These are phyloP conservation scores for Pseudogymnoascus sp. DNA, from an alignment of 2,329 filamentous ascomycete species.

Conservation along the genomic window DNA sequence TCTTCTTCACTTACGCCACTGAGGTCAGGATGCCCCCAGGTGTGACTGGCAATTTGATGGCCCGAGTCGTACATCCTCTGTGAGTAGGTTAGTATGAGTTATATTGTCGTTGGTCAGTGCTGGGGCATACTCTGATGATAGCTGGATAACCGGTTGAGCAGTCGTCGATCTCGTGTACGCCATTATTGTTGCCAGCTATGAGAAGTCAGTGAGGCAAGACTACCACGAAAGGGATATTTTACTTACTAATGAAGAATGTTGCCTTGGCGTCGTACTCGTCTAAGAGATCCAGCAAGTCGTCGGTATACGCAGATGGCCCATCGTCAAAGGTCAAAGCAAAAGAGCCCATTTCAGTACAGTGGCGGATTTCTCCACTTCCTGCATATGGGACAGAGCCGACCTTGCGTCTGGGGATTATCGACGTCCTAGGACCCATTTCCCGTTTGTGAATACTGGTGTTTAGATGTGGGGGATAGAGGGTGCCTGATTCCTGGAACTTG, in stretches of 20 bases:
- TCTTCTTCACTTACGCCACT: constrained; percentile 34
- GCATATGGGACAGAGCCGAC: background rate
- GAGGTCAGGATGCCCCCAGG: constrained; percentile 44
- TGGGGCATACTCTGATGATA: constrained; percentile 36
- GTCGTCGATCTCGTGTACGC: constrained; percentile 48
- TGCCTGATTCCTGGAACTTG: background rate
- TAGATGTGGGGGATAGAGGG: background rate
- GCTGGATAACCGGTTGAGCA: constrained; percentile 35
- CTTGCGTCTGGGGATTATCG: background rate
- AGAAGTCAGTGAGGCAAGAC: background rate
- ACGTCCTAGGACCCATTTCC: background rate
- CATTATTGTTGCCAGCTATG: constrained; percentile 41
- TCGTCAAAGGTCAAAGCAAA: constrained; percentile 62
- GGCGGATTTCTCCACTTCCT: constrained; percentile 11
- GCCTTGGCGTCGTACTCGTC: constrained; percentile 51
- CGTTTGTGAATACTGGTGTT: background rate
- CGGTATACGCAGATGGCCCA: constrained; percentile 54
- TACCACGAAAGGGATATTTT: background rate
- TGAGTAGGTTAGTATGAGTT: constrained; percentile 1
- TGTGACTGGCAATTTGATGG: constrained; percentile 54
- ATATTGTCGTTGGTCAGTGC: background rate
- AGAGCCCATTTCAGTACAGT: constrained; percentile 46
- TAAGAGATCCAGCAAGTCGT: constrained; percentile 52
- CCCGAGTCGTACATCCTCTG: constrained; percentile 29
- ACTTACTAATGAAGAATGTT: constrained; percentile 41